Evolutionary conservation across 192 early-diverging fungal genomes (phyloP), one percentile per base, ranked within the genome.

Genomic region (Lunasporangiospora selenospora): DNA sequence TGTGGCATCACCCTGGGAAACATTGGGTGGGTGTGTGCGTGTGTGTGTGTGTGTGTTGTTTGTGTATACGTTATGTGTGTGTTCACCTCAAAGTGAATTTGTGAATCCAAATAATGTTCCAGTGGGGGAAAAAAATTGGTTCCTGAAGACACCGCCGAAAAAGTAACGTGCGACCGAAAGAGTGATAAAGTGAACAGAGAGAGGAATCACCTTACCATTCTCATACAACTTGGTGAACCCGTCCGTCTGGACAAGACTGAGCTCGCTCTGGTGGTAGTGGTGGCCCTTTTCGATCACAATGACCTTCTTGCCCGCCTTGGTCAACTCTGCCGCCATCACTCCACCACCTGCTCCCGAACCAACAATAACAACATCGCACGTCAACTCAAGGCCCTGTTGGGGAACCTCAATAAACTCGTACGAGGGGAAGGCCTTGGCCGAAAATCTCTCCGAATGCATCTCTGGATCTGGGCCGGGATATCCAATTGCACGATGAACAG

Each of bases 231-330:
- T 80, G 11, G 58, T 39, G 27, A 84, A 67, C 10, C 76, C 84
- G 32, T 84, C 73, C 12, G 58, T 15, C 60, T 90, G 88, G 34
- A 69, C 77, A 29, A 82, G 70, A 4, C 61, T 52, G 7, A 90
- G 52, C 9, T 90, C 86, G 10, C 62, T 49, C 27, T 80, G 84
- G 38, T 81, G 78, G 33, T 75, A 57, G 69, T 89, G 87, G 8
- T 75, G 60, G 8, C 83, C 89, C 67, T 92, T 93, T 67, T 93
- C 92, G 16, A 92, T 56, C 5, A 93, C 85, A 15, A 93, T 37
- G 6, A 93, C 89, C 1, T 62, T 76, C 62, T 89, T 80, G 2
- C 90, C 92, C 18, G 81, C 80, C 54, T 78, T 69, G 1, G 90
- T 70, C 8, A 93, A 81, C 43, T 87, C 81, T 6, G 81, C 85